These are phyloP conservation scores for Lachnellula willkommii DNA, from an alignment of 2,329 filamentous ascomycete species.

Conservation along the genomic window DNA sequence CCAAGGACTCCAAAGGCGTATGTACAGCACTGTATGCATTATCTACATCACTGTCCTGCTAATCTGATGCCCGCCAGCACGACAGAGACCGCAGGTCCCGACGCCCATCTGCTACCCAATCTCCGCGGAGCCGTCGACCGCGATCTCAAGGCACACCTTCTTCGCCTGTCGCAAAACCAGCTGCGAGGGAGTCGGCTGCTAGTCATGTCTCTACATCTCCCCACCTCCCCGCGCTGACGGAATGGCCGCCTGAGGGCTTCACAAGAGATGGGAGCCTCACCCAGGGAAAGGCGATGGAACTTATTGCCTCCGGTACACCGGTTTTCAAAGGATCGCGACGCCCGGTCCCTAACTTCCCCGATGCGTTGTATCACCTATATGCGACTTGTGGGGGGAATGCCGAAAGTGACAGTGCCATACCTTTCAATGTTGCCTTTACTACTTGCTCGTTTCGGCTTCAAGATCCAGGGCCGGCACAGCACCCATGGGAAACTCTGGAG, in stretches of 20 bases:
- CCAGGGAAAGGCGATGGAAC: constrained; percentile 49
- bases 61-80: background rate
- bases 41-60: constrained; percentile 5
- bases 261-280: constrained; percentile 45
- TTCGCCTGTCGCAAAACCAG: background rate
- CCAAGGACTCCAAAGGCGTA: constrained; percentile 33
- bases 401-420: constrained; percentile 19
- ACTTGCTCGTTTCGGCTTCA: constrained; percentile 22
- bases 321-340: constrained; percentile 50
- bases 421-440: constrained; percentile 14
- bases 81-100: constrained; percentile 26
- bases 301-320: constrained; percentile 54
- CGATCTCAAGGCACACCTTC: constrained; percentile 4
- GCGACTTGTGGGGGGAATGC: constrained; percentile 45
- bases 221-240: constrained; percentile 36
- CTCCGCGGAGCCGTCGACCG: background rate
- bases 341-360: constrained; percentile 47
- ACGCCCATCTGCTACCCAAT: background rate
- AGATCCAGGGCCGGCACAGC: constrained; percentile 13
- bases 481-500: constrained; percentile 67
- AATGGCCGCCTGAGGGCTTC: constrained; percentile 54
- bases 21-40: background rate
- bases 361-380: constrained; percentile 50
- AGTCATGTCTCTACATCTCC: background rate
- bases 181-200: background rate